Conservation (phyloP, 208 protist species). For the Naegleria lovaniensis region DNA sequence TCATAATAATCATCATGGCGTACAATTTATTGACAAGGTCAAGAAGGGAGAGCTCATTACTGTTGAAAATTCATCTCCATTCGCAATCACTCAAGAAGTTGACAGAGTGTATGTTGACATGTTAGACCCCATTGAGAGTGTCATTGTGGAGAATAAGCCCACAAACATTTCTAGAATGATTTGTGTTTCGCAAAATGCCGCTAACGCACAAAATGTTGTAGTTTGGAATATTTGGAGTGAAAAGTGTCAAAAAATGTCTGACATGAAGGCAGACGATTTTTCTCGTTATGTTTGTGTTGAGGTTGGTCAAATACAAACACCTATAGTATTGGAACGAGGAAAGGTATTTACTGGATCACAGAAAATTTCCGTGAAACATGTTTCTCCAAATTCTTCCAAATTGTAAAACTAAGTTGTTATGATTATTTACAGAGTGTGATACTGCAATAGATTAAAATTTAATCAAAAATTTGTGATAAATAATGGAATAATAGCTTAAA, state of each 20-base stretch:
- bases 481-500: too few species aligned
- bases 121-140: neutral
- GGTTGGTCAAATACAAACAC: neutral
- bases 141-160: neutral
- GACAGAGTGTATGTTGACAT: neutral
- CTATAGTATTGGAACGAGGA: neutral
- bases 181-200: neutral
- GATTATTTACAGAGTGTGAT: too few species aligned
- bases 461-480: too few species aligned
- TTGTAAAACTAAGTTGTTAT: neutral
- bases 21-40: neutral
- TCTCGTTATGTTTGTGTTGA: neutral
- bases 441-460: too few species aligned
- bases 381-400: neutral
- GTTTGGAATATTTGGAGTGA: slow-evolving; percentile 21
- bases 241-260: slow-evolving; percentile 1
- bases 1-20: neutral
- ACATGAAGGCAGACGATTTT: slow-evolving; percentile 7
- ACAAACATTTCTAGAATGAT: neutral
- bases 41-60: neutral
- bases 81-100: neutral
- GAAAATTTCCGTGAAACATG: neutral
- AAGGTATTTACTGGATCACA: neutral
- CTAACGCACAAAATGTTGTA: neutral
- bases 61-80: neutral